Conservation (phyloP, 495 filamentous ascomycete genomes). For the Filosporella fistucella region DNA sequence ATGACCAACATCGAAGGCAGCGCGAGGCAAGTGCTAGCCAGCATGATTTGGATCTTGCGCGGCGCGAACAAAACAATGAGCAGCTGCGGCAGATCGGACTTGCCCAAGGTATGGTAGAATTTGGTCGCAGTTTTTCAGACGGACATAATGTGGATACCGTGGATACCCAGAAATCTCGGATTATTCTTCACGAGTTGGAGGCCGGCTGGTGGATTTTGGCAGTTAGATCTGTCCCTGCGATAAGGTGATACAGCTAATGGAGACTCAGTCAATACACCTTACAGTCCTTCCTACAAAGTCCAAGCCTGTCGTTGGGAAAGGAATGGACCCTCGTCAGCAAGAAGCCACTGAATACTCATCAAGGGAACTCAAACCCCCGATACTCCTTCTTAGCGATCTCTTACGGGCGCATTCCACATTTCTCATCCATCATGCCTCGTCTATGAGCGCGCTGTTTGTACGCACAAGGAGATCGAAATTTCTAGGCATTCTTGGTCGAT, state of each 20-base stretch:
- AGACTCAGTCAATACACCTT: conserved; percentile 21
- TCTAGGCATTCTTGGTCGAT: conserved; percentile 61
- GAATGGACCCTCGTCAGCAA: conserved; percentile 18
- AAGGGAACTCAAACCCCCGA: conserved; percentile 80
- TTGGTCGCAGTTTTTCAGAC: conserved; percentile 81
- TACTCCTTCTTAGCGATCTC: conserved; percentile 74
- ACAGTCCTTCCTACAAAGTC: conserved; percentile 15
- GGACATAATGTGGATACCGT: conserved; percentile 74
- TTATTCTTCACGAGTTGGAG: conserved; percentile 77
- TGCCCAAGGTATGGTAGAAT: conserved; percentile 95
- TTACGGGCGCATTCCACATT: conserved; percentile 79
- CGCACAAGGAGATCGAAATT: conserved; percentile 45
- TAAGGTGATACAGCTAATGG: background rate
- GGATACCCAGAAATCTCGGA: conserved; percentile 83
- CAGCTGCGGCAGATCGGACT: conserved; percentile 89
- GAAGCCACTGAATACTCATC: conserved; percentile 71
- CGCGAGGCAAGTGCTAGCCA: conserved; percentile 24
- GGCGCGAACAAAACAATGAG: conserved; percentile 68
- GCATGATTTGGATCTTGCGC: conserved; percentile 32
- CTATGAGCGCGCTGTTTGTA: conserved; percentile 59
- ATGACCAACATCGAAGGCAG: conserved; percentile 32
- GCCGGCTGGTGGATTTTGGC: conserved; percentile 92
- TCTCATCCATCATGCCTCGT: conserved; percentile 76
- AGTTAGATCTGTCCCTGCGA: conserved; percentile 38
- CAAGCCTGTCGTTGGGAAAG: conserved; percentile 7